phyloP scores from a whole-genome alignment of 2,329 filamentous ascomycete genomes.

The Intubia oerlemansii region DNA sequence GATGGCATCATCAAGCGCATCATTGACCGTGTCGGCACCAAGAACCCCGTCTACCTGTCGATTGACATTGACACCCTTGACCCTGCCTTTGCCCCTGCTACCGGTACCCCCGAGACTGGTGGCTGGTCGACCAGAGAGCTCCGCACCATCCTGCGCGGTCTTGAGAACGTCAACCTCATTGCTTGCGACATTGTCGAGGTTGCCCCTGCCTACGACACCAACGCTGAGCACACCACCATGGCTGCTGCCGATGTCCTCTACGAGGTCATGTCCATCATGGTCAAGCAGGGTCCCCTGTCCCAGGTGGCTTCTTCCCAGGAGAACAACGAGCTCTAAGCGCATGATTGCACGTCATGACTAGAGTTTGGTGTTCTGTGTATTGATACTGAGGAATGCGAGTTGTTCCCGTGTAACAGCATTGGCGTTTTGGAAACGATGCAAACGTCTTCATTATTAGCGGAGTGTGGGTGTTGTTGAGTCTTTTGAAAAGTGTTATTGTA shows the following conservation, averaged over 20 bases:
- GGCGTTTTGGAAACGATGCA: too few species aligned
- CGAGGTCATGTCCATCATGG: conserved; percentile 66
- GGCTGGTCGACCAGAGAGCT: conserved; percentile 58
- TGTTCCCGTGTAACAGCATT: too few species aligned
- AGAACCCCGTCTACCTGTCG: conserved; percentile 57
- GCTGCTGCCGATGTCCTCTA: conserved; percentile 49
- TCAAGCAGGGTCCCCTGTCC: conserved; percentile 52
- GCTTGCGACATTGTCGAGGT: conserved; percentile 57
- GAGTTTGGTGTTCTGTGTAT: too few species aligned
- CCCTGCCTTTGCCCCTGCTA: conserved; percentile 59
- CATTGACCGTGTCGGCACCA: conserved; percentile 49
- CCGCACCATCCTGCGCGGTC: conserved; percentile 45
- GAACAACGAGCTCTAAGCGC: too few species aligned
- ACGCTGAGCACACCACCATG: conserved; percentile 55
- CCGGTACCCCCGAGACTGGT: conserved; percentile 55
- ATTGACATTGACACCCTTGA: conserved; percentile 82
- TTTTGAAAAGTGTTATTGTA: too few species aligned
- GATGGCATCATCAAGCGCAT: conserved; percentile 65
- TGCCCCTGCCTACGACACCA: conserved; percentile 50
- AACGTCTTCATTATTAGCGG: too few species aligned
- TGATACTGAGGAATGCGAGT: too few species aligned
- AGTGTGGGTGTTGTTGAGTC: too few species aligned
- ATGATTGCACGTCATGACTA: too few species aligned
- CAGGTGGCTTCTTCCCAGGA: too few species aligned
- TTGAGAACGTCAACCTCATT: conserved; percentile 48